These are phyloP conservation scores for Ogataea neopini DNA, from an alignment of 805 yeast species.

Conservation along the genomic window DNA sequence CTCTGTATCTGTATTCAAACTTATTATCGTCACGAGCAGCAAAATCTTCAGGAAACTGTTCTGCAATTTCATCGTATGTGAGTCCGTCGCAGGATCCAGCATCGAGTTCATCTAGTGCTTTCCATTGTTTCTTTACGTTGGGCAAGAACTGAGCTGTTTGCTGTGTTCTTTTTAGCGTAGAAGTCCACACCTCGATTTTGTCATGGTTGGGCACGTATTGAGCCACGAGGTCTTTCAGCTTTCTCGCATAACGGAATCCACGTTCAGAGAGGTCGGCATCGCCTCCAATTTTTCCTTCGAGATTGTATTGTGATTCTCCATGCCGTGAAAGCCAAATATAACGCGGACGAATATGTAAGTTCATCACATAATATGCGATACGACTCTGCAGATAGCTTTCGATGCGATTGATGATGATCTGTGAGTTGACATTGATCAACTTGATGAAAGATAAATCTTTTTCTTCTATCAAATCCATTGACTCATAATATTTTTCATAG, in stretches of 20 bases:
- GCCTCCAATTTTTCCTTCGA: constrained; percentile 95
- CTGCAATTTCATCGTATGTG: constrained; percentile 91
- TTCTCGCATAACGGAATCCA: constrained; percentile 80
- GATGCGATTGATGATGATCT: constrained; percentile 83
- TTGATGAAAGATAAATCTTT: constrained; percentile 79
- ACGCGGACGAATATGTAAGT: constrained; percentile 88
- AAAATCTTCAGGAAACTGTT: constrained; percentile 88
- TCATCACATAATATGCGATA: constrained; percentile 94
- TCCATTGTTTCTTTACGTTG: constrained; percentile 87
- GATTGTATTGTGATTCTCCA: constrained; percentile 90
- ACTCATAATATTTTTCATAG: constrained; percentile 75
- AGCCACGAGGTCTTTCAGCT: constrained; percentile 73
- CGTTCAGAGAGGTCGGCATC: constrained; percentile 84
- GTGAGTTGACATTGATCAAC: constrained; percentile 83
- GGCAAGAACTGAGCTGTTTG: constrained; percentile 86
- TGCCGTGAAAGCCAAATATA: constrained; percentile 93
- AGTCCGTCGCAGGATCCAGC: constrained; percentile 98
- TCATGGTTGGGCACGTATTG: constrained; percentile 62
- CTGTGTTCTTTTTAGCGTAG: constrained; percentile 86
- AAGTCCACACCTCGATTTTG: constrained; percentile 90
- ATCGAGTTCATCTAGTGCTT: constrained; percentile 93
- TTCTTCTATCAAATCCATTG: constrained; percentile 61
- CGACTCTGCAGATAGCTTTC: constrained; percentile 88
- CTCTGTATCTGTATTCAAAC: constrained; percentile 92
- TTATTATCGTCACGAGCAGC: constrained; percentile 94